These are phyloP conservation scores for Penicillium aurantiogriseum DNA, from an alignment of 2,329 filamentous ascomycete genomes.

Conservation along the genomic window DNA sequence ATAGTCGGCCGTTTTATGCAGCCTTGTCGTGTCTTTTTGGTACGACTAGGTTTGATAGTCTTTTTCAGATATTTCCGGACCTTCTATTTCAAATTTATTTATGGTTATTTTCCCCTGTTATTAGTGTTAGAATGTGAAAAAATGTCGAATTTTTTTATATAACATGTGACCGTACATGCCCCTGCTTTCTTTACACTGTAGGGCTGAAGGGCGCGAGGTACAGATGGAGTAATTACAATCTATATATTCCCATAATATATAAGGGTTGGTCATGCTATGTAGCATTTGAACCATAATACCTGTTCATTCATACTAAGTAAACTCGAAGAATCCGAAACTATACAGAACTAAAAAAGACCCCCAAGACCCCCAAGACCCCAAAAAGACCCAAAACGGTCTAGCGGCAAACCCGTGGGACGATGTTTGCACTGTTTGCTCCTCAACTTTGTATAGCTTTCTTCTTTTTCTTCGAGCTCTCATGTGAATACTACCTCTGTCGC, in stretches of 20 bases:
- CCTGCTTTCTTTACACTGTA: neutral
- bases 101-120: too few relatives aligned
- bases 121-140: too few relatives aligned
- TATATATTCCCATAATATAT: neutral
- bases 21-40: too few relatives aligned
- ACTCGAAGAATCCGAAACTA: neutral
- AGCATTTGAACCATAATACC: neutral
- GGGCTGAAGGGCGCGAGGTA: neutral
- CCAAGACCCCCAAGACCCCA: neutral
- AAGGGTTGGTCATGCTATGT: too few relatives aligned
- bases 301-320: neutral
- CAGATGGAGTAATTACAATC: neutral
- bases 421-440: slow-evolving; percentile 6
- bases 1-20: neutral
- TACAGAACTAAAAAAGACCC: neutral
- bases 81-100: too few relatives aligned
- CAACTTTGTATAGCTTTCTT: slow-evolving; percentile 8
- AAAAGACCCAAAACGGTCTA: neutral
- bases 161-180: neutral
- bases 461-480: neutral
- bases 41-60: too few relatives aligned
- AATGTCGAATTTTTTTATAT: too few relatives aligned
- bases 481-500: neutral
- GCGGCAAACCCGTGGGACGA: neutral
- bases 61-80: too few relatives aligned